These are phyloP conservation scores for Phytophthora boehmeriae DNA, from an alignment of 352 stramenopile species.

Conservation along the genomic window DNA sequence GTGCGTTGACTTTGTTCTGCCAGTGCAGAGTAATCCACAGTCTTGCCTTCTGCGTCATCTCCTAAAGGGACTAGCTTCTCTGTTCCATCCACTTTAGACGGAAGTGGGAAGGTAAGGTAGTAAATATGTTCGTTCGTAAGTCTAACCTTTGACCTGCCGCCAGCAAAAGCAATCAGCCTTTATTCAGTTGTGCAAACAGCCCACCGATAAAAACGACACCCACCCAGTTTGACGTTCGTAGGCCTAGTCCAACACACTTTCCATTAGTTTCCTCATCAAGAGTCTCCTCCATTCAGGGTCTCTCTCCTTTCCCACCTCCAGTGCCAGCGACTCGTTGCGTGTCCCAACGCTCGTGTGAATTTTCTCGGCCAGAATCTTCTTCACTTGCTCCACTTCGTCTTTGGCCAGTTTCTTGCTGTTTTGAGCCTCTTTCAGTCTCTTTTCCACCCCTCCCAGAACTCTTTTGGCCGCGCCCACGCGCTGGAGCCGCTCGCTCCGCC, in stretches of 20 bases:
- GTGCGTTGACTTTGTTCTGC: conserved; percentile 27
- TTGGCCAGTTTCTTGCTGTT: conserved; percentile 43
- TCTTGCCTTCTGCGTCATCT: not conserved
- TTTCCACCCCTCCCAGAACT: conserved; percentile 48
- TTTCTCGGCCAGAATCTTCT: conserved; percentile 53
- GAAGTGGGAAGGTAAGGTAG: conserved; percentile 59
- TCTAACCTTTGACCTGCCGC: conserved; percentile 41
- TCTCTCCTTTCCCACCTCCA: conserved; percentile 36
- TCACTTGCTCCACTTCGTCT: conserved; percentile 46
- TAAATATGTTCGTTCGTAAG: conserved; percentile 77
- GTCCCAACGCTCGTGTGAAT: conserved; percentile 70
- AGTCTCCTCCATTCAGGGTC: not conserved
- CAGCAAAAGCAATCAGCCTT: not conserved
- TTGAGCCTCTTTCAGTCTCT: conserved; percentile 46
- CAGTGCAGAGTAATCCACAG: conserved; percentile 35
- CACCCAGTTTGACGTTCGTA: conserved; percentile 71
- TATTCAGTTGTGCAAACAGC: not conserved
- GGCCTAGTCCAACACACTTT: conserved; percentile 20
- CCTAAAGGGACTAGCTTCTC: not conserved
- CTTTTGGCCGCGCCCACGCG: conserved; percentile 36
- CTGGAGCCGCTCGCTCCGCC: conserved; percentile 39
- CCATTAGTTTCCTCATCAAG: not conserved
- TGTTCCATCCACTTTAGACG: not conserved
- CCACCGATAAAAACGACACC: not conserved
- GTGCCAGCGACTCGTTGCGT: conserved; percentile 68